These are phyloP conservation scores for Boletus rufocinnamomeus DNA, from an alignment of 768 basidiomycete species.

Conservation along the genomic window DNA sequence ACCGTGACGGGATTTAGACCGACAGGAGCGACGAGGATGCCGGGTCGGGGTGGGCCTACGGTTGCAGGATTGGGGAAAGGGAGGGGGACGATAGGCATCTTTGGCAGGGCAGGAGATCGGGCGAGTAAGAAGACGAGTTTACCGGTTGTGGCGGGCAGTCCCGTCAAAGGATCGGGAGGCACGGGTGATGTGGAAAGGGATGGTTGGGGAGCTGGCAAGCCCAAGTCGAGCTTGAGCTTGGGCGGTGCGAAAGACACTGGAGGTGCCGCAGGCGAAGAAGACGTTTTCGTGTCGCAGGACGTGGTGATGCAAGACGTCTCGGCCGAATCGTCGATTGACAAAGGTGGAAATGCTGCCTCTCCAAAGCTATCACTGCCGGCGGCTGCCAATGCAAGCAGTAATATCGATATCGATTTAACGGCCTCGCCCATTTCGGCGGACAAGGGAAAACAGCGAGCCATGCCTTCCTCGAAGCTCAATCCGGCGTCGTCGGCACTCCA, in stretches of 20 bases:
- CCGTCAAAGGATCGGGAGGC: constrained; percentile 41
- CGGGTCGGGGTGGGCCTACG: constrained; percentile 3
- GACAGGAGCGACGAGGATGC: background rate
- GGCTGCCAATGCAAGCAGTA: constrained; percentile 8
- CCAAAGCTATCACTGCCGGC: constrained; percentile 16
- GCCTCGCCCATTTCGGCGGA: constrained; percentile 18
- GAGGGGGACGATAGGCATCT: constrained; percentile 22
- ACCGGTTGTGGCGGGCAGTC: constrained; percentile 48
- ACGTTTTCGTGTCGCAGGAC: constrained; percentile 16
- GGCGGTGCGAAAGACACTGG: background rate
- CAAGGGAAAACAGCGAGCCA: constrained; percentile 26
- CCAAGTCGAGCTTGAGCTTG: background rate
- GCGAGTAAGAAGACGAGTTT: constrained; percentile 48
- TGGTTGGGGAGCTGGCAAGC: background rate
- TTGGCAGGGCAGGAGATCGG: constrained; percentile 27
- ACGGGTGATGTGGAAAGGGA: background rate
- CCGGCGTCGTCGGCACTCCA: constrained; percentile 48
- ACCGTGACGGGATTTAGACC: constrained; percentile 20
- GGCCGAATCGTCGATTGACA: constrained; percentile 12
- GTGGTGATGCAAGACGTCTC: constrained; percentile 3
- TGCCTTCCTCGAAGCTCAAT: constrained; percentile 25
- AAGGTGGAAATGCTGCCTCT: constrained; percentile 1
- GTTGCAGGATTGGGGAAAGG: constrained; percentile 6
- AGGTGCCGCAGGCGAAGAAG: constrained; percentile 1
- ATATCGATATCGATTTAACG: constrained; percentile 15